Evolutionary conservation across 2,329 filamentous ascomycete species (phyloP).

Genomic region (Elsinoe necatrix): DNA sequence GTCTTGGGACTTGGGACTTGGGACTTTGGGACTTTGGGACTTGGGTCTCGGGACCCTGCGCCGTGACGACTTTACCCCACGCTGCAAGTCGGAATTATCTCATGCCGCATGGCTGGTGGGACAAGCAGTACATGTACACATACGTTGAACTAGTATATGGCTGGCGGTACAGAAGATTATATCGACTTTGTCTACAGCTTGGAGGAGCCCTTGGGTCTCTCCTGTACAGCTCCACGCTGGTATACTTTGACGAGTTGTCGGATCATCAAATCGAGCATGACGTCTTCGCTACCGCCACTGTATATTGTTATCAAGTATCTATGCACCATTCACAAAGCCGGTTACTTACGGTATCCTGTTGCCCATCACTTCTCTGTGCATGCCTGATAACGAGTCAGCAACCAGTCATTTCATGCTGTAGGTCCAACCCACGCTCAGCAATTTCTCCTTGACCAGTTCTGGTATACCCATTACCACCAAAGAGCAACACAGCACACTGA

Average conservation of each 20-base stretch:
- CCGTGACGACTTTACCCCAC: neutral
- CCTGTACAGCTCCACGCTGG: slow-evolving; percentile 46
- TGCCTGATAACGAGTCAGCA: slow-evolving; percentile 34
- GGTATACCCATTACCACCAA: slow-evolving; percentile 67
- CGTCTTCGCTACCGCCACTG: slow-evolving; percentile 60
- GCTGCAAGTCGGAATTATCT: neutral
- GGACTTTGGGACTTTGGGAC: too few species aligned
- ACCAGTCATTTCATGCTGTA: neutral
- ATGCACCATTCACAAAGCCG: neutral
- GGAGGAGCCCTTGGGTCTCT: slow-evolving; percentile 35
- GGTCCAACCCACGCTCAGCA: slow-evolving; percentile 51
- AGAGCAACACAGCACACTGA: slow-evolving; percentile 59
- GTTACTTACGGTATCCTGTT: slow-evolving; percentile 25
- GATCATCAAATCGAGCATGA: slow-evolving; percentile 61
- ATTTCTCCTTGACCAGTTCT: slow-evolving; percentile 61
- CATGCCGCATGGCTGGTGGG: neutral
- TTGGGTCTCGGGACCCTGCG: too few species aligned
- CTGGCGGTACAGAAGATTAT: neutral
- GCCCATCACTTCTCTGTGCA: slow-evolving; percentile 56
- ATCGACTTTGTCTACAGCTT: slow-evolving; percentile 31
- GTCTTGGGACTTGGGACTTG: too few species aligned
- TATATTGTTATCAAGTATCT: slow-evolving; percentile 17
- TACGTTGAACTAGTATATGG: neutral
- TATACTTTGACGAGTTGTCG: slow-evolving; percentile 65
- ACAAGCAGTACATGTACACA: neutral